Conservation (phyloP, 441 rosid species). For the Pelargonium myrrhifolium region DNA sequence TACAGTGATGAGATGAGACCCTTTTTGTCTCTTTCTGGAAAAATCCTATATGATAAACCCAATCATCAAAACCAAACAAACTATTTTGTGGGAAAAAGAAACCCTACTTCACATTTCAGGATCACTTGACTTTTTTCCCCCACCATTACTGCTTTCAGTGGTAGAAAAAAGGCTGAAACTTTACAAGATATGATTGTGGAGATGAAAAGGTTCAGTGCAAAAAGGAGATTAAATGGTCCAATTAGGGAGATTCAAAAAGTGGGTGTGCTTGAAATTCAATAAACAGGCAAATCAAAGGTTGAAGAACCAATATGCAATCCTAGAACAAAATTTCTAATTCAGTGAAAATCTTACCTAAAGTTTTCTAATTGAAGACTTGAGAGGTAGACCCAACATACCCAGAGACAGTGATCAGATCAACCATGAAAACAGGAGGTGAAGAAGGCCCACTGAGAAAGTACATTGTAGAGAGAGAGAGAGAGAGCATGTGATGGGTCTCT, state of each 20-base stretch:
- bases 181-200: not conserved
- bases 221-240: constrained; percentile 17
- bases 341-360: not conserved
- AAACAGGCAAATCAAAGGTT: constrained; percentile 10
- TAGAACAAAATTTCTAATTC: not conserved
- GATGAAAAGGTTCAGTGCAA: not conserved
- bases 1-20: constrained; percentile 14
- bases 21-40: constrained; percentile 38
- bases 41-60: constrained; percentile 26
- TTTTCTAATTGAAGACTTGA: constrained; percentile 4
- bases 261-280: constrained; percentile 12
- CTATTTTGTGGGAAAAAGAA: constrained; percentile 14
- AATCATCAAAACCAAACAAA: constrained; percentile 25
- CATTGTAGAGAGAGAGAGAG: constrained; percentile 10
- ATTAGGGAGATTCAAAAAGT: constrained; percentile 18
- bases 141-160: constrained; percentile 23
- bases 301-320: constrained; percentile 12
- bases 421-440: constrained; percentile 10
- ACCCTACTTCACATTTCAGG: constrained; percentile 26
- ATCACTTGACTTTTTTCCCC: constrained; percentile 26
- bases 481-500: not conserved
- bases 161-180: constrained; percentile 18
- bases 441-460: constrained; percentile 15
- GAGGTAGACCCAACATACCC: constrained; percentile 7
- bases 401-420: constrained; percentile 14